Conservation (phyloP, 2,329 filamentous ascomycete genomes). For the Aspergillus tubingensis region DNA sequence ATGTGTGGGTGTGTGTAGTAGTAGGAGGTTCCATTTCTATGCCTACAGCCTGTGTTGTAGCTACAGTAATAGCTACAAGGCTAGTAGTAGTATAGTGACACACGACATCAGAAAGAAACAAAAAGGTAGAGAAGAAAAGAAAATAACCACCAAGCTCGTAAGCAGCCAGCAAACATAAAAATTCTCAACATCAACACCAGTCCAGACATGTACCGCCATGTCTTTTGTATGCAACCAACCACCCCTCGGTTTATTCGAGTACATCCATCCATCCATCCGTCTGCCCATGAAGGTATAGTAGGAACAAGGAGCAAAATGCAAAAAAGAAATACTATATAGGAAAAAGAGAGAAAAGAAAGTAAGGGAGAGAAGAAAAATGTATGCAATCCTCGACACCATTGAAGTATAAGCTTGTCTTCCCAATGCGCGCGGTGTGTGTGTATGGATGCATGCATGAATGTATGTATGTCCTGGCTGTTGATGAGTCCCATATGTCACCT, state of each 20-base stretch:
- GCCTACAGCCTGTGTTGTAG: no score
- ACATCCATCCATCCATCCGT: neutral
- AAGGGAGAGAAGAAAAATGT: neutral
- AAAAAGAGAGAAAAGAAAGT: constrained; percentile 3
- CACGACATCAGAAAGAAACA: constrained; percentile 1
- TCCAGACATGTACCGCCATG: constrained; percentile 4
- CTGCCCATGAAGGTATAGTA: no score
- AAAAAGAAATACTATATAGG: neutral
- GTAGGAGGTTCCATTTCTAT: no score
- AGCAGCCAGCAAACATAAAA: neutral
- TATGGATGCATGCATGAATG: neutral
- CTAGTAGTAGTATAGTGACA: no score
- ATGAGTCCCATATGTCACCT: constrained; percentile 6
- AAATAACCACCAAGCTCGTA: constrained; percentile 3
- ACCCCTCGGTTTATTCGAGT: neutral
- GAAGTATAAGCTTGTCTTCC: neutral
- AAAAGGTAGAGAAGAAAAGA: constrained; percentile 1
- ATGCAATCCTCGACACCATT: constrained; percentile 12
- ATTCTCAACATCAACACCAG: neutral
- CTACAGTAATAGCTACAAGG: no score
- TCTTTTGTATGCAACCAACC: constrained; percentile 6
- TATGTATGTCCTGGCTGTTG: constrained; percentile 5
- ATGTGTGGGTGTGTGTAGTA: no score
- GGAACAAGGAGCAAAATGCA: constrained; percentile 7
- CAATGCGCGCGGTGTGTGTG: constrained; percentile 8